A percentile compares a stretch with the other conserved stretches of the same genome.
Evolutionary conservation across 495 filamentous ascomycete species (phyloP).

Genomic region (Rostrohypoxylon terebratum): DNA sequence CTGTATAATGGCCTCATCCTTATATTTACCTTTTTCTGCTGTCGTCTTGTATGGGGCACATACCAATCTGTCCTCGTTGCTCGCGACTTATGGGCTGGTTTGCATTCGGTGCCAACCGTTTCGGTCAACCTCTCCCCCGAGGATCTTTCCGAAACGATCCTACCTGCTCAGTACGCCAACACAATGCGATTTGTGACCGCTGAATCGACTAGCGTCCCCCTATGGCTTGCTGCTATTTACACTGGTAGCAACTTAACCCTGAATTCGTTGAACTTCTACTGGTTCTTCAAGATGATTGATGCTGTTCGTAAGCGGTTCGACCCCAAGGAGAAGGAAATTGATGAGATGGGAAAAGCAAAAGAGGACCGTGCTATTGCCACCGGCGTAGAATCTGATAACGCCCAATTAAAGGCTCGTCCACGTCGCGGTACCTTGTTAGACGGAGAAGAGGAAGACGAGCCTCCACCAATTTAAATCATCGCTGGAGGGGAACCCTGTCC

Average conservation of each 20-base stretch:
- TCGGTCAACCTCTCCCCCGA: constrained; percentile 47
- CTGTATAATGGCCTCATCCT: constrained; percentile 50
- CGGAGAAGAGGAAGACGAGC: constrained; percentile 48
- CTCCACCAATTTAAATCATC: constrained; percentile 47
- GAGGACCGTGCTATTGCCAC: constrained; percentile 34
- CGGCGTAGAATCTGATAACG: constrained; percentile 13
- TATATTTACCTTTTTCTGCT: constrained; percentile 77
- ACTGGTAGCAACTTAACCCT: constrained; percentile 80
- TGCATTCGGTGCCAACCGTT: constrained; percentile 56
- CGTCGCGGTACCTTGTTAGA: constrained; percentile 48
- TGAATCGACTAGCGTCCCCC: constrained; percentile 68
- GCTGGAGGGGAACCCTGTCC: background rate
- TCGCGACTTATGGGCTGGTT: constrained; percentile 78
- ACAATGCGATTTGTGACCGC: constrained; percentile 59
- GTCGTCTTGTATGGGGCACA: constrained; percentile 91
- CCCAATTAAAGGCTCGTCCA: constrained; percentile 38
- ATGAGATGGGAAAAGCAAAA: constrained; percentile 32
- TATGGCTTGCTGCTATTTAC: constrained; percentile 84
- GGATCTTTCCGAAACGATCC: constrained; percentile 45
- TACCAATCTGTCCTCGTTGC: constrained; percentile 83
- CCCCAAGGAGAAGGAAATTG: constrained; percentile 55
- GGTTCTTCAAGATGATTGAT: constrained; percentile 97
- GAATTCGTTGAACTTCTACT: constrained; percentile 91
- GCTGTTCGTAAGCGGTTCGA: constrained; percentile 90
- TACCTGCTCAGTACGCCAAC: constrained; percentile 53